Conservation (phyloP, 306 rosid genomes). For the Corylus americana region DNA sequence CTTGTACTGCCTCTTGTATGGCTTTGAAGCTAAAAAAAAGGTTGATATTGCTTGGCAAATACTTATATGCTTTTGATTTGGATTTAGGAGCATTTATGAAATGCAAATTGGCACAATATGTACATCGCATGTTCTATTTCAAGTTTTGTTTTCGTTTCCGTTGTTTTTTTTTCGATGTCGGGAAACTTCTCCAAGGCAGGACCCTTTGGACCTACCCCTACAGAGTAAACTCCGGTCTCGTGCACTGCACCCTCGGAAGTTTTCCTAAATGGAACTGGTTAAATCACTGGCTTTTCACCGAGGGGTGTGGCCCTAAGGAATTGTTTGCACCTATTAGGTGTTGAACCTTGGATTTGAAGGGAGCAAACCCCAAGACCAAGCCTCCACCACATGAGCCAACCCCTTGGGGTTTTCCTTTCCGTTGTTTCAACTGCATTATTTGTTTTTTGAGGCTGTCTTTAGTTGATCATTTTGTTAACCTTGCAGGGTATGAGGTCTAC, state of each 20-base stretch:
- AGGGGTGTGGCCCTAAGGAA: too few relatives aligned
- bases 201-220: too few relatives aligned
- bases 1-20: neutral
- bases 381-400: too few relatives aligned
- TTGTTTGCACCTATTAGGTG: too few relatives aligned
- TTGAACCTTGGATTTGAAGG: too few relatives aligned
- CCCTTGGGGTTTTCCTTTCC: neutral
- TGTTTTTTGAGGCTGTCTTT: neutral
- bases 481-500: slow-evolving; percentile 42
- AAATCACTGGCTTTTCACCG: too few relatives aligned
- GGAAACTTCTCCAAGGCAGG: too few relatives aligned
- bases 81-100: neutral
- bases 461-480: slow-evolving; percentile 6
- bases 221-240: too few relatives aligned
- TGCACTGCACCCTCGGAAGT: too few relatives aligned
- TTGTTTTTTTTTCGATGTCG: neutral
- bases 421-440: neutral
- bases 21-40: neutral
- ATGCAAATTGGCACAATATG: neutral
- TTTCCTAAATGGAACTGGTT: too few relatives aligned
- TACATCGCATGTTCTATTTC: neutral
- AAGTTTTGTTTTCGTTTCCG: neutral
- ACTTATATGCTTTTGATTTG: neutral
- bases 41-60: neutral
- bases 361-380: too few relatives aligned